Base-by-base conservation (phyloP, 768 basidiomycete species). In the Hysterangium stoloniferum region DNA sequence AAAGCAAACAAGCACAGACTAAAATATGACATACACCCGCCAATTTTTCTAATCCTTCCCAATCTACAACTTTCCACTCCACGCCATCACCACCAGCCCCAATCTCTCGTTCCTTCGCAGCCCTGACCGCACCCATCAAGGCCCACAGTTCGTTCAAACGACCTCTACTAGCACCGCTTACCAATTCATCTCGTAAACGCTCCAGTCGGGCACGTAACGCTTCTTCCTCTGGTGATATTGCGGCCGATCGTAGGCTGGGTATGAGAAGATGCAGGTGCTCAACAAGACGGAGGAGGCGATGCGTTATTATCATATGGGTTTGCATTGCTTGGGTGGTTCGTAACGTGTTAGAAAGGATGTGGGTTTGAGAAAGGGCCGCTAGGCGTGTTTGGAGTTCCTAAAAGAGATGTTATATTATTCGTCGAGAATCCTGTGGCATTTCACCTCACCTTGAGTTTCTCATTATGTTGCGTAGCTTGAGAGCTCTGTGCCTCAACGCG, bases 121-220 rank as follows among this genome's bases (percentile, higher is more conserved):
- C 75, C 47, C 76, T 76, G 15, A 91, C 69, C 38, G 84, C 80
- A 3, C 87, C 87, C 7, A 92, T 75, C 12, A 87, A 68, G 13
- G 86, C 87, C 90, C 90, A 93, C 24, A 93, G 67, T 61, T 92
- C 90, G 56, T 86, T 87, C 59, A 88, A 61, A 60, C 85, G 86
- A 37, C 80, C 80, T 59, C 84, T 66, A 45, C 84, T 78, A 46
- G 59, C 53, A 61, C 70, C 65, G 45, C 53, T 56, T 45, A 59
- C 44, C 54, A 38, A 52, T 61, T 90, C 87, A 47, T 82, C 82
- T 59, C 83, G 79, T 44, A 90, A 73, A 55, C 81, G 79, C 61
- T 92, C 89, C 24, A 92, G 68, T 54, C 69, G 72, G 1, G 76
- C 76, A 19, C 87, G 75, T 48, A 93, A 66, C 41, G 73, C 74